phyloP scores from a whole-genome alignment of 2,329 filamentous ascomycete species.

The Leptosphaerulina australis region DNA sequence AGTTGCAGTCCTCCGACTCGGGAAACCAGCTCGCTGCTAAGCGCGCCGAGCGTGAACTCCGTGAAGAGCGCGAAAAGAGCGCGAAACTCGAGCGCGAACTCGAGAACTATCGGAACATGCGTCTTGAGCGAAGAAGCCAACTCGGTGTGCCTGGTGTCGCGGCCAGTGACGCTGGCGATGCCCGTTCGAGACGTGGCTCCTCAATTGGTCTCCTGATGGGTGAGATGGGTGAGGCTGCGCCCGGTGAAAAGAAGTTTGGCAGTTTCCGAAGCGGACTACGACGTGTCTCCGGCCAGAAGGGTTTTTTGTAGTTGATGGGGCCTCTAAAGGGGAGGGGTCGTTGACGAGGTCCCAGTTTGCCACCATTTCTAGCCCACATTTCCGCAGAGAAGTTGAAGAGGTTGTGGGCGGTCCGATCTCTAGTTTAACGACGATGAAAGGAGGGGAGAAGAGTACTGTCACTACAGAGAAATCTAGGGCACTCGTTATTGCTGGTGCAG shows the following conservation, averaged over 20 bases:
- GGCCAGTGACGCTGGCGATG: slow-evolving; percentile 53
- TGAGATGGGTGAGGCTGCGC: slow-evolving; percentile 40
- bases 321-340: slow-evolving; percentile 37
- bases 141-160: slow-evolving; percentile 42
- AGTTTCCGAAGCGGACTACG: slow-evolving; percentile 44
- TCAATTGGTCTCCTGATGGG: slow-evolving; percentile 50
- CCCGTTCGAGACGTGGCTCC: slow-evolving; percentile 52
- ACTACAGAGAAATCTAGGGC: slow-evolving; percentile 10
- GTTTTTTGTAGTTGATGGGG: slow-evolving; percentile 56
- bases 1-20: slow-evolving; percentile 87
- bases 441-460: slow-evolving; percentile 12
- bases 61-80: slow-evolving; percentile 84
- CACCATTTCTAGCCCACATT: slow-evolving; percentile 32
- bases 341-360: slow-evolving; percentile 39
- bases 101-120: slow-evolving; percentile 76
- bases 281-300: slow-evolving; percentile 55
- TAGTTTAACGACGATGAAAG: slow-evolving; percentile 2
- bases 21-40: slow-evolving; percentile 79
- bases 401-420: slow-evolving; percentile 22
- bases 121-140: slow-evolving; percentile 62
- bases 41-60: slow-evolving; percentile 85
- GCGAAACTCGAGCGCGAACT: slow-evolving; percentile 85
- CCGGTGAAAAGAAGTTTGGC: slow-evolving; percentile 43
- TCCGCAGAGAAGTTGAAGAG: slow-evolving; percentile 39
- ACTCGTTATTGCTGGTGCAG: slow-evolving; percentile 13